phyloP scores from a whole-genome alignment of 306 rosid species.

The Medicago arabica region DNA sequence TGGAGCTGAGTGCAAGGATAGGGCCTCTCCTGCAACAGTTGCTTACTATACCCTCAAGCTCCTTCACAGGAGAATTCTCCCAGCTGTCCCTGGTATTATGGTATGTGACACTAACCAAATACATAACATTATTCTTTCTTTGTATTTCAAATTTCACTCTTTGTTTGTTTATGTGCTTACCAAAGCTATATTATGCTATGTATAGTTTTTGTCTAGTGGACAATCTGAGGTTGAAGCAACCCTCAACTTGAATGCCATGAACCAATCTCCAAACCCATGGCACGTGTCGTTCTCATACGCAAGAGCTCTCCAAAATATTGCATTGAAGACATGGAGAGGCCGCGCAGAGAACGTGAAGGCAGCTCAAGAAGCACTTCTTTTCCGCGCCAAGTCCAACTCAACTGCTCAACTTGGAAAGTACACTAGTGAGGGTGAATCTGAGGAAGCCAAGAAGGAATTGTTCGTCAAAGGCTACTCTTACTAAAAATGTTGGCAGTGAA shows the following conservation, averaged over 20 bases:
- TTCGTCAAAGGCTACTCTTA: slow-evolving; percentile 87
- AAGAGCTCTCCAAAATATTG: slow-evolving; percentile 94
- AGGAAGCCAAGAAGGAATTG: slow-evolving; percentile 80
- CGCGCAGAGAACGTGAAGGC: too few species aligned
- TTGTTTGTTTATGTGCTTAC: background rate
- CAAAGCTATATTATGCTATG: slow-evolving; percentile 14
- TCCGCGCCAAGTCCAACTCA: too few species aligned
- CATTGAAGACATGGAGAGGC: slow-evolving; percentile 94
- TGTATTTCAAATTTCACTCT: background rate
- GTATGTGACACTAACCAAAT: slow-evolving; percentile 31
- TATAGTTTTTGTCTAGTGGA: slow-evolving; percentile 95
- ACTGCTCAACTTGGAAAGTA: too few species aligned
- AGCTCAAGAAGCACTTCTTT: too few species aligned
- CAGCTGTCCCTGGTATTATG: slow-evolving; percentile 98
- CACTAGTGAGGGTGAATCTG: slow-evolving; percentile 92
- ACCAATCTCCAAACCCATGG: slow-evolving; percentile 91
- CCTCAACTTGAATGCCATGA: slow-evolving; percentile 83
- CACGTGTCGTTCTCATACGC: slow-evolving; percentile 97
- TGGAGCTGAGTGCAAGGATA: slow-evolving; percentile 84
- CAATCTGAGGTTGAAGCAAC: slow-evolving; percentile 99
- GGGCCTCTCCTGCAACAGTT: slow-evolving; percentile 74
- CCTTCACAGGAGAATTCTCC: slow-evolving; percentile 84
- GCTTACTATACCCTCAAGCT: slow-evolving; percentile 88
- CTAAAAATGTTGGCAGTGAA: slow-evolving; percentile 55
- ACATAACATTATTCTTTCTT: background rate